Evolutionary conservation across 2,329 filamentous ascomycete genomes (phyloP).

Genomic region (Fusarium tanahbumbuense): DNA sequence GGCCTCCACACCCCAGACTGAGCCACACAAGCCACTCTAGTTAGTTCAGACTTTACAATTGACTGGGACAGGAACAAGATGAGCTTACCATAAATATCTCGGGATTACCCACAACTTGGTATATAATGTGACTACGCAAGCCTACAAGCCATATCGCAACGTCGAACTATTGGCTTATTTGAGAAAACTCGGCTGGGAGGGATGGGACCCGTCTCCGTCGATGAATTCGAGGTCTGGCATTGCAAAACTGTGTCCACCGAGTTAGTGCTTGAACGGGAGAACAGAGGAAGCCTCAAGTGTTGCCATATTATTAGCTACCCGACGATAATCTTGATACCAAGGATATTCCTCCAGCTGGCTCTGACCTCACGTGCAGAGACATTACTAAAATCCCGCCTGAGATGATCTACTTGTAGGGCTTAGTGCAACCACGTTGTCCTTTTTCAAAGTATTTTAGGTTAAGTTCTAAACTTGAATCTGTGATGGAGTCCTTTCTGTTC

Average conservation of each 20-base stretch:
- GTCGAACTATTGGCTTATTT: background rate
- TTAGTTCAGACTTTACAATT: background rate
- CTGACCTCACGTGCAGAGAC: background rate
- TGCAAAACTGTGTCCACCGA: no score
- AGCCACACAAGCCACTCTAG: background rate
- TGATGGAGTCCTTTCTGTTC: no score
- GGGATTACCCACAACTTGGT: rapidly evolving
- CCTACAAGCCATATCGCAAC: background rate
- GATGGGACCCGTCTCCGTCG: no score
- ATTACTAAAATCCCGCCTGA: rapidly evolving
- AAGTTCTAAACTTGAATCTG: no score
- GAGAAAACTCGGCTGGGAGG: background rate
- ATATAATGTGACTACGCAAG: background rate
- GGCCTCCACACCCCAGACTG: background rate
- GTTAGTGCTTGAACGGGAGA: no score
- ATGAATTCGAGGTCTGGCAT: no score
- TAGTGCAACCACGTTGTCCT: background rate
- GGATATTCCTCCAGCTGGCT: no score
- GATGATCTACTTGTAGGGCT: background rate
- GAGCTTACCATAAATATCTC: background rate
- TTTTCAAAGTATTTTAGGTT: rapidly evolving
- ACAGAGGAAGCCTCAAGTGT: background rate
- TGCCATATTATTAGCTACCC: no score
- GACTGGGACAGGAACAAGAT: background rate
- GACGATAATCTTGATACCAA: no score